Conservation (phyloP, 148 eudicot species). For the Oxyria digyna region DNA sequence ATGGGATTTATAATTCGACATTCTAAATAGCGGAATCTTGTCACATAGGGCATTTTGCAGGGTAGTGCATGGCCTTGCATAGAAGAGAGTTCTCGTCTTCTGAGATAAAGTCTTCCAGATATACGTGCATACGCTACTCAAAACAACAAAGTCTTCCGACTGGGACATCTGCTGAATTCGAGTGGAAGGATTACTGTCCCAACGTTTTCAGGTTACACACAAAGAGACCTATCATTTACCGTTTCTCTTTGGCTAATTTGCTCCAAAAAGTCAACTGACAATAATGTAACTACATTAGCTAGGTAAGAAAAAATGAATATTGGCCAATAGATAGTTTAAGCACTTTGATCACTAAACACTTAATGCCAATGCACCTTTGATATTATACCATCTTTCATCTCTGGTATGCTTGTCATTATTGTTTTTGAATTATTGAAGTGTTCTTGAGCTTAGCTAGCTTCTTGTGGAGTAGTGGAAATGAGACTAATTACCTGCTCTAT, state of each 20-base stretch:
- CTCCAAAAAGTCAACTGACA: neutral
- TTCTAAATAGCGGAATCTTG: neutral
- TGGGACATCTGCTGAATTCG: slow-evolving; percentile 7
- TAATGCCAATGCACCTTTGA: too few species aligned
- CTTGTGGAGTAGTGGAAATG: neutral
- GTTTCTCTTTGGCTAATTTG: neutral
- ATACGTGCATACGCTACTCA: slow-evolving; percentile 8
- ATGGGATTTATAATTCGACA: neutral
- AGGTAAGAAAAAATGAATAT: neutral
- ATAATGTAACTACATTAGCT: neutral
- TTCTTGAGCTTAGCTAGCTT: neutral
- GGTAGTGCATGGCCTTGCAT: slow-evolving; percentile 11
- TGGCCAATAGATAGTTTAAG: neutral
- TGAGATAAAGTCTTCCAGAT: neutral
- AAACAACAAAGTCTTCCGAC: slow-evolving; percentile 5
- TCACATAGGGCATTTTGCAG: neutral
- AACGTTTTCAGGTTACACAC: slow-evolving; percentile 1
- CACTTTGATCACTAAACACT: neutral
- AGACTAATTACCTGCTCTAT: neutral
- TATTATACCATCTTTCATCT: too few species aligned
- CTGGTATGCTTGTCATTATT: too few species aligned
- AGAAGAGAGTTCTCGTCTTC: slow-evolving; percentile 5
- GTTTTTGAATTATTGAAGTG: neutral
- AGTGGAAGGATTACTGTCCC: slow-evolving; percentile 10
- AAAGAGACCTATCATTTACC: neutral